Evolutionary conservation across 176 grass and related monocot genomes (phyloP).

Genomic region (Phoenix dactylifera): DNA sequence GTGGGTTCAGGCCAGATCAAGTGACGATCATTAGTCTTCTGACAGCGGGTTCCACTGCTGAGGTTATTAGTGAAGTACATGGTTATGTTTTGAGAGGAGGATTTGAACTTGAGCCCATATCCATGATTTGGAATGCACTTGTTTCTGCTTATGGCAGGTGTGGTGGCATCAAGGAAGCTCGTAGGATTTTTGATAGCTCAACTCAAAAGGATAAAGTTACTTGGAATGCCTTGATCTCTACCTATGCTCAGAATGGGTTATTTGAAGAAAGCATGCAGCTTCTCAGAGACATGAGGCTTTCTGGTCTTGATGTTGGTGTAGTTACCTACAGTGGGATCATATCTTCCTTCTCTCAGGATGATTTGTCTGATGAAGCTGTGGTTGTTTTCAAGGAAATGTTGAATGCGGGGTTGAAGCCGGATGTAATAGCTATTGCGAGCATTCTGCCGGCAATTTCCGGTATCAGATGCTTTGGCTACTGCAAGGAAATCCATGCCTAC

Average conservation of each 20-base stretch:
- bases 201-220: conserved; percentile 4
- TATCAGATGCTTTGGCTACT: conserved; percentile 1
- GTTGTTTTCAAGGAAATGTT: conserved; percentile 12
- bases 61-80: conserved; percentile 11
- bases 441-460: conserved; percentile 19
- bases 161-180: conserved; percentile 5
- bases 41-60: too few species aligned
- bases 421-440: conserved; percentile 16
- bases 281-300: conserved; percentile 13
- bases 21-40: conserved; percentile 12
- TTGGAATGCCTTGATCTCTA: conserved; percentile 25
- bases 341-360: conserved; percentile 23
- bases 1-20: conserved; percentile 19
- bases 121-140: conserved; percentile 11
- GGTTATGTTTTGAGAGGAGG: conserved; percentile 18
- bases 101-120: not conserved
- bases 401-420: conserved; percentile 11
- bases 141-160: conserved; percentile 21
- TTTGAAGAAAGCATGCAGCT: conserved; percentile 22
- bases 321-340: conserved; percentile 24
- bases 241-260: conserved; percentile 14
- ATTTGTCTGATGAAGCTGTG: conserved; percentile 5
- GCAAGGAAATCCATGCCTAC: conserved; percentile 21
- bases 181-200: conserved; percentile 6
- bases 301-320: conserved; percentile 8